These are phyloP conservation scores for Trifolium dubium DNA, from an alignment of 306 rosid genomes.

Conservation along the genomic window DNA sequence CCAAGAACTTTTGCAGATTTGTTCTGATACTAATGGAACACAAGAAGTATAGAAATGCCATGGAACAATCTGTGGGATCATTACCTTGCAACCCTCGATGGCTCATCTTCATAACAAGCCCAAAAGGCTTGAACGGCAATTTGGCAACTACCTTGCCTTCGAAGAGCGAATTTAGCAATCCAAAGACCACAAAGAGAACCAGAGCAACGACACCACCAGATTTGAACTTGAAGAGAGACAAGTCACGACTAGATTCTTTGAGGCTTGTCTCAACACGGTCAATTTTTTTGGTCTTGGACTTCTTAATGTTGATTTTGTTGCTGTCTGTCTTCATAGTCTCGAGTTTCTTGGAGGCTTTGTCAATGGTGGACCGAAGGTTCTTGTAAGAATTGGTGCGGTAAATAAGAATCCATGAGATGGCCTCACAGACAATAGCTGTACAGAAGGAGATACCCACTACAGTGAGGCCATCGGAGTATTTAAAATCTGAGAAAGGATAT, in stretches of 20 bases:
- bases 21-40: conserved; percentile 95
- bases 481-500: conserved; percentile 63
- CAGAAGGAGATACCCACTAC: conserved; percentile 93
- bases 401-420: conserved; percentile 94
- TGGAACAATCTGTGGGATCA: conserved; percentile 92
- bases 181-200: conserved; percentile 96
- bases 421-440: conserved; percentile 93
- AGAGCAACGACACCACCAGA: conserved; percentile 97
- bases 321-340: conserved; percentile 93
- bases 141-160: conserved; percentile 93
- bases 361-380: conserved; percentile 92
- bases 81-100: conserved; percentile 89
- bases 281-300: conserved; percentile 94
- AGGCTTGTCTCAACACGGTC: conserved; percentile 97
- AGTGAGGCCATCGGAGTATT: conserved; percentile 78
- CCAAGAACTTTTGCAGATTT: conserved; percentile 94
- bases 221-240: conserved; percentile 94
- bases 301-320: conserved; percentile 64
- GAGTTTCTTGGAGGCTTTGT: conserved; percentile 95
- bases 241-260: conserved; percentile 91
- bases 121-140: conserved; percentile 84
- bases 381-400: conserved; percentile 97
- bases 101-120: conserved; percentile 91
- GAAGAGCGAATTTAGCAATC: conserved; percentile 84
- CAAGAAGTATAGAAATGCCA: conserved; percentile 93